Evolutionary conservation across 2,329 filamentous ascomycete genomes (phyloP), one percentile per base, ranked within the genome.

Genomic region (Emergomyces pasteurianus): DNA sequence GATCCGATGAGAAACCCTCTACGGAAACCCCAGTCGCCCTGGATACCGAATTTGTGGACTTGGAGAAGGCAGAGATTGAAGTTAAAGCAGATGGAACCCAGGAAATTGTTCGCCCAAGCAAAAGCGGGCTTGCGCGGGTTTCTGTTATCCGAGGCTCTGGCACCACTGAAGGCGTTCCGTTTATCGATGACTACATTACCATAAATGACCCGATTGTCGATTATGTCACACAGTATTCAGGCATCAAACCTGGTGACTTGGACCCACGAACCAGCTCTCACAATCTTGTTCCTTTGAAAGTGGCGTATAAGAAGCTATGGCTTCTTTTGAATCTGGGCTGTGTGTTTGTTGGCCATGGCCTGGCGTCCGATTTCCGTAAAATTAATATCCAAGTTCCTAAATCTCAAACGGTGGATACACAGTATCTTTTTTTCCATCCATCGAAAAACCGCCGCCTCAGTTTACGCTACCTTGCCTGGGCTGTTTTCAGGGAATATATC

Each of bases 231-330:
- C 87, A 88, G 52, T 97, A 90, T 77, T 97, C 92, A 0, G 94
- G 94, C 49, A 95, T 99, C 66, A 88, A 87, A 4, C 83, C 87
- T 1, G 87, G 88, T 26, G 94, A 99, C 70, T 80, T 99, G 9
- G 91, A 96, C 67, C 85, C 87, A 31, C 81, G 85, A 60, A 81
- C 83, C n/a, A 89, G 88, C 50, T 83, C 82, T 59, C 92, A 96
- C 74, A 90, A 90, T 60, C 83, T 97, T 0, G 86, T 97, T 9
- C 83, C 88, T 1, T 81, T 97, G 47, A 99, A 99, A 72, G 83
- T 89, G 61, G 92, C 90, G 1, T 99, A 97, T 80, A 99, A 99
- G 76, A 96, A 96, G 73, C 85, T 99, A 36, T 99, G 95, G 95
- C 84, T 97, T 18, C 81, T 99, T 21, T 83, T 99, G 38, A 99